Percentiles rank a stretch among this genome's conserved stretches.
Conservation (phyloP, 768 basidiomycete species). For the Leccinum uliginosum region DNA sequence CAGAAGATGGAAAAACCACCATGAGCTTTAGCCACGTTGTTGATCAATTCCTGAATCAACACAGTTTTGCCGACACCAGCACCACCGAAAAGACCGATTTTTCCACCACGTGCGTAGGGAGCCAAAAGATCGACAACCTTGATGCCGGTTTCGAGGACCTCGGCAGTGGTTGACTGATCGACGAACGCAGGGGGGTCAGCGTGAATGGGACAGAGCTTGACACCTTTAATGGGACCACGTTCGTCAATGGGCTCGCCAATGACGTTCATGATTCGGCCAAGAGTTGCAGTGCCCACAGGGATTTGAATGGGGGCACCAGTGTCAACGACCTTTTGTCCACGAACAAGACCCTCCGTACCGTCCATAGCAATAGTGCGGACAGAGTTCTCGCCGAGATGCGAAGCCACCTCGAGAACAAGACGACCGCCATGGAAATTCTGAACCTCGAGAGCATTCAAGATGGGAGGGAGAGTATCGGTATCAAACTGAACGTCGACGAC, state of each 20-base stretch:
- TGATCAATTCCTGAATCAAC: constrained; percentile 99
- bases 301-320: constrained; percentile 96
- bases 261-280: constrained; percentile 99
- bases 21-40: constrained; percentile 99
- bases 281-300: constrained; percentile 90
- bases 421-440: constrained; percentile 91
- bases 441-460: constrained; percentile 98
- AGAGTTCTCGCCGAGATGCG: constrained; percentile 98
- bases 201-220: constrained; percentile 89
- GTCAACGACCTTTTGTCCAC: constrained; percentile 96
- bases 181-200: constrained; percentile 97
- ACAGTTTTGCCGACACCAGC: constrained; percentile 99
- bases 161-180: constrained; percentile 97
- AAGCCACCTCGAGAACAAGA: constrained; percentile 98
- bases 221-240: constrained; percentile 97
- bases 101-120: constrained; percentile 99
- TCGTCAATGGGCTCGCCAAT: constrained; percentile 99
- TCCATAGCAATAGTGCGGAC: constrained; percentile 99
- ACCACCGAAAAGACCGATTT: constrained; percentile 99
- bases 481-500: constrained; percentile 99
- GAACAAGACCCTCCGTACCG: constrained; percentile 99
- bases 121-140: constrained; percentile 99
- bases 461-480: constrained; percentile 84
- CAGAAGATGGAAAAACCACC: constrained; percentile 99
- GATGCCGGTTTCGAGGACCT: constrained; percentile 99